phyloP scores from a whole-genome alignment of 331 rosid species.

The Quercus phellos region DNA sequence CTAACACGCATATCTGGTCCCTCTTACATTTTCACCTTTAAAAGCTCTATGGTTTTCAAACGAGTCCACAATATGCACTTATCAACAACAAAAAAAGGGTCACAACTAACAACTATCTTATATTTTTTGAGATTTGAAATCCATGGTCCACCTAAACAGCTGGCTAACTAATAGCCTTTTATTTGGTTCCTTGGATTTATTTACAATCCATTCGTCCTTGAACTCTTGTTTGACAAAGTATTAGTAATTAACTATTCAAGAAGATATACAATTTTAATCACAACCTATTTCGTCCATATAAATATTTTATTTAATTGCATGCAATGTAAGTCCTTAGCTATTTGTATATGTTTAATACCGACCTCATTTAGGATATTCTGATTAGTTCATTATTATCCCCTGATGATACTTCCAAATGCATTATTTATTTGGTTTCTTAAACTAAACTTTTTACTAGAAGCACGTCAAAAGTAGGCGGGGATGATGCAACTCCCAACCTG shows the following conservation, averaged over 20 bases:
- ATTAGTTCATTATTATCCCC: conserved; percentile 8
- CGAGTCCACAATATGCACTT: not conserved
- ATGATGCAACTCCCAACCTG: conserved; percentile 15
- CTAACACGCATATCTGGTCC: not conserved
- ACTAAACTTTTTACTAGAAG: conserved; percentile 2
- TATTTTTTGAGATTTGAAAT: conserved; percentile 28
- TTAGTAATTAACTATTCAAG: not conserved
- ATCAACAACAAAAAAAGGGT: no score
- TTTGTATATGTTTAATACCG: conserved; percentile 29
- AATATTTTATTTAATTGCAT: conserved; percentile 3
- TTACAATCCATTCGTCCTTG: no score
- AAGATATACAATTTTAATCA: conserved; percentile 15
- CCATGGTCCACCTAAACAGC: conserved; percentile 19
- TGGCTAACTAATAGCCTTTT: conserved; percentile 22
- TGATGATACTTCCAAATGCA: conserved; percentile 9
- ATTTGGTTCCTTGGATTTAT: conserved; percentile 12
- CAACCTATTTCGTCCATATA: conserved; percentile 28
- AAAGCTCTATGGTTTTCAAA: no score
- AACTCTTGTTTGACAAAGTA: not conserved
- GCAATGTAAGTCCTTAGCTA: not conserved
- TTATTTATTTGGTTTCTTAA: conserved; percentile 14
- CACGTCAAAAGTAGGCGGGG: conserved; percentile 18
- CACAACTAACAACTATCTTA: not conserved
- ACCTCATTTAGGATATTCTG: conserved; percentile 11
- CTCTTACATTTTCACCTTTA: no score